These are phyloP conservation scores for Exophiala dermatitidis DNA, from an alignment of 2,329 filamentous ascomycete genomes.

Conservation along the genomic window DNA sequence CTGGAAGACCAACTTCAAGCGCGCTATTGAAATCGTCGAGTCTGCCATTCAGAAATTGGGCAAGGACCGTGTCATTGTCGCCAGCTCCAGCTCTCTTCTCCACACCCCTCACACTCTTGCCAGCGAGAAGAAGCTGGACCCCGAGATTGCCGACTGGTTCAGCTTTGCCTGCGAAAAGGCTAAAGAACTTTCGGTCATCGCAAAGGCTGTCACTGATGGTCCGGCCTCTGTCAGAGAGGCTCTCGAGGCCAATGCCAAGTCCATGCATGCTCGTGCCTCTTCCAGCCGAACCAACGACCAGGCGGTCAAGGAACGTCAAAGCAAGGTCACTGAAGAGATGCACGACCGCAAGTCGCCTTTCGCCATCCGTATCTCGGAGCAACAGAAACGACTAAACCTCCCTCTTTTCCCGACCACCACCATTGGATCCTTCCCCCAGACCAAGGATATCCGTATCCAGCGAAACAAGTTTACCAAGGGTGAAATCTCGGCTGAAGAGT, in stretches of 20 bases:
- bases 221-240: constrained; percentile 76
- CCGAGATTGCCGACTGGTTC: constrained; percentile 96
- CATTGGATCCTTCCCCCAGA: constrained; percentile 99
- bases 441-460: constrained; percentile 93
- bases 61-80: constrained; percentile 94
- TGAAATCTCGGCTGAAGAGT: constrained; percentile 84
- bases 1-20: constrained; percentile 99
- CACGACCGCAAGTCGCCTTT: constrained; percentile 93
- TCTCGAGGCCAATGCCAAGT: constrained; percentile 96
- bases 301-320: constrained; percentile 92
- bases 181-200: constrained; percentile 79
- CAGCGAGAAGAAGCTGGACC: constrained; percentile 96
- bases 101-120: constrained; percentile 97
- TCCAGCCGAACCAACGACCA: constrained; percentile 96
- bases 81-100: constrained; percentile 94
- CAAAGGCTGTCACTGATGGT: constrained; percentile 93
- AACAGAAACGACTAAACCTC: constrained; percentile 87
- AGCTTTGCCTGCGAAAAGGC: constrained; percentile 96
- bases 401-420: constrained; percentile 98
- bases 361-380: constrained; percentile 72
- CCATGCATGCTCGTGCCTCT: constrained; percentile 79
- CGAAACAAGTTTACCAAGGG: constrained; percentile 99
- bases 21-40: constrained; percentile 85
- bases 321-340: constrained; percentile 71
- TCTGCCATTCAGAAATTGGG: constrained; percentile 88